Evolutionary conservation across 2,329 filamentous ascomycete genomes (phyloP), one percentile per base, ranked within the genome.

Genomic region (Microsporum canis): DNA sequence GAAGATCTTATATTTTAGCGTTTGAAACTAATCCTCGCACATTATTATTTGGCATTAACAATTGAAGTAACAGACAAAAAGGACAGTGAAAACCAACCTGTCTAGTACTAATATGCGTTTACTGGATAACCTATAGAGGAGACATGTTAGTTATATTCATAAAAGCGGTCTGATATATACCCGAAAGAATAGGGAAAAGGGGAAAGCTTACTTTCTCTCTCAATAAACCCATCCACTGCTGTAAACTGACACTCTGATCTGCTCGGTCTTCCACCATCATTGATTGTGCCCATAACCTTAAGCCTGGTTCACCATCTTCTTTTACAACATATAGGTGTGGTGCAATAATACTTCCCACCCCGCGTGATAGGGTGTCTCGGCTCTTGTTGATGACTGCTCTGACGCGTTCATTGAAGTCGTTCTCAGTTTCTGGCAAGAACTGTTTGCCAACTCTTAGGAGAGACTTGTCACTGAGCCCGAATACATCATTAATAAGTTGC

Each of bases 211-310:
- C 94, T 89, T 97, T 99, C 80, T 97, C 94, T 75, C 92, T 83
- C 75, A 99, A 76, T 69, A 84, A 86, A 61, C 90, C 91, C 80
- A 97, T 87, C 87, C 91, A 99, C 77, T 97, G 92, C 68, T 87
- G 87, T 70, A 94, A 86, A 72, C 91, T 95, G 76, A 95, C 86
- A 57, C 91, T 88, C 77, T 96, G 91, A 72, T 99, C 94, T 60
- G 92, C 90, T 66, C 92, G 82, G 76, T 99, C 94, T 76, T 99
- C 94, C 55, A 99, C 88, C 69, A 99, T 78, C 75, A 97, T 80
- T 49, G 94, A 96, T 80, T 96, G 92, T 51, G 94, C 94, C 94
- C 94, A 99, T 65, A 97, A 79, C 76, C 95, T 91, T 73, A 99
- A 78, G 69, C 89, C 92, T 36, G 94, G 94, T 77, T 99, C 94